These are phyloP conservation scores for Cicer judaicum DNA, from an alignment of 306 rosid genomes.

Conservation along the genomic window DNA sequence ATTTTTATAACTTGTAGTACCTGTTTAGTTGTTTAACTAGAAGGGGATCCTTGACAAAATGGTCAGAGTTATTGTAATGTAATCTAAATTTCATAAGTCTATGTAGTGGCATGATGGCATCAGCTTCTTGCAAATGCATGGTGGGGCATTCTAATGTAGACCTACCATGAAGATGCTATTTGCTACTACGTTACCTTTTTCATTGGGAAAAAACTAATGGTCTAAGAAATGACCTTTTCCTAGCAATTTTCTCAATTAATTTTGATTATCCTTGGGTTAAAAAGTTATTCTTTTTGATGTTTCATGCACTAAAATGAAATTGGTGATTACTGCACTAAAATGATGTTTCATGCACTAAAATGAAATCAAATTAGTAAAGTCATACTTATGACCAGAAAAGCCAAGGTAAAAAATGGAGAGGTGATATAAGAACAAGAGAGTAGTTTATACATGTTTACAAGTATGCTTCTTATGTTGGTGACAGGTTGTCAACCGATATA, in stretches of 20 bases:
- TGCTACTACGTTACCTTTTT: neutral
- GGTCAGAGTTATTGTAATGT: neutral
- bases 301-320: constrained; percentile 21
- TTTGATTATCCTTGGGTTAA: neutral
- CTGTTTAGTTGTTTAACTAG: constrained; percentile 25
- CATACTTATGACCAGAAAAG: neutral
- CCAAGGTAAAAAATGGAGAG: constrained; percentile 2
- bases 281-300: constrained; percentile 5
- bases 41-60: neutral
- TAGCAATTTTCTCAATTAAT: constrained; percentile 24
- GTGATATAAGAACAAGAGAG: neutral
- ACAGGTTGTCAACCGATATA: constrained; percentile 92
- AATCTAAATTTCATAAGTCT: neutral
- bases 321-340: constrained; percentile 14
- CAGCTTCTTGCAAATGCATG: neutral
- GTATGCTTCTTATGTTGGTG: constrained; percentile 36
- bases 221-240: neutral
- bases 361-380: constrained; percentile 15
- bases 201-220: neutral
- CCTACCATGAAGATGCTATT: neutral
- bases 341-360: constrained; percentile 10
- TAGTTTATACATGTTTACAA: constrained; percentile 3
- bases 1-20: constrained; percentile 23
- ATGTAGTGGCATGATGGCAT: neutral
- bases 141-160: neutral